Base-by-base conservation (phyloP, 2,329 filamentous ascomycete genomes). In the Microcera coccophila region DNA sequence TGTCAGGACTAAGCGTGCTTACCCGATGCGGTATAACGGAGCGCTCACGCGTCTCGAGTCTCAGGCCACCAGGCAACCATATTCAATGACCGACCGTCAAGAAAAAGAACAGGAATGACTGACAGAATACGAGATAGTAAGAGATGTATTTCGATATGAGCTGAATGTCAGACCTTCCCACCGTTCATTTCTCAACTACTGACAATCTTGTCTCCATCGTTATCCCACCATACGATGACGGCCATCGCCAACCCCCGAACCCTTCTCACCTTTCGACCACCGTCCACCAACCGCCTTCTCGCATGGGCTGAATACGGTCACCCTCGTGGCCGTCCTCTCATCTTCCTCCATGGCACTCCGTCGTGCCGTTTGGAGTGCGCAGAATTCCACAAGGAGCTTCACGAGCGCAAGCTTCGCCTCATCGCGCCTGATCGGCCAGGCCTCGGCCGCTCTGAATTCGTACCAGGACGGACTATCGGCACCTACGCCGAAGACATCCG, bases 301-400 rank as follows among this genome's bases (percentile, higher is more conserved):
- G 39, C 45, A 29, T 50, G 48, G 45, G 45, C 50, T 3, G 41
- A 47, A 17, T 49, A 41, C 18, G 42, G 48, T 3, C 42, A 38
- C 8, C 36, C 35, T 5, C 22, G 31, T 0, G 40, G 40, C 15
- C 36, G 45, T 12, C 42, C 42, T 1, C 26, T 48, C 21, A 29
- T 46, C n/a, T 46, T 39, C 42, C 34, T 48, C 2, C 44, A 50
- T 14, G 38, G 45, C 32, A 46, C 29, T 2, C 36, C 42, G 5
- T 44, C 45, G 4, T 42, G 38, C 3, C 47, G 44, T 12, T 29
- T 52, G 14, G 41, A 48, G n/a, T 42, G 38, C 10, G 38, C 39
- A 3, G 32, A 38, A 22, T 44, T 46, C 15, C 42, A 50, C 14
- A 11, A 46, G 8, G 17, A 36, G 14, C 29, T 48, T 2, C 22